Evolutionary conservation across 1,284 basidiomycete species (phyloP).

Genomic region (Naganishia albida): DNA sequence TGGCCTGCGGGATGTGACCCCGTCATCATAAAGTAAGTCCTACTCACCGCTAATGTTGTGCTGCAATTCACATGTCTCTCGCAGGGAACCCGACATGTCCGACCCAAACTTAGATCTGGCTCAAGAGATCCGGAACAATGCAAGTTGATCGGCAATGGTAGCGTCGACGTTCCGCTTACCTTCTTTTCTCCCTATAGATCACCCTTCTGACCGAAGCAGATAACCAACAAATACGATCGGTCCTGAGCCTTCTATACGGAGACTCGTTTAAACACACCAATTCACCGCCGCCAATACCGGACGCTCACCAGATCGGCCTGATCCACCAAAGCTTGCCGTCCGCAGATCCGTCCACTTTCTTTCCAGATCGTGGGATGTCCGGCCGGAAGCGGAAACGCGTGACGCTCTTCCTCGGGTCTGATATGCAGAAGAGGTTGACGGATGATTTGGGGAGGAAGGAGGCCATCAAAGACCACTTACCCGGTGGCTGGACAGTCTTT

Average conservation of each 20-base stretch:
- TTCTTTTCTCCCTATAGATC: not conserved
- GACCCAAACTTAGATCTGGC: not conserved
- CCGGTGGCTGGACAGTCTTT: constrained; percentile 18
- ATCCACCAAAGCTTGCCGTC: constrained; percentile 8
- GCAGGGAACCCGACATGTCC: constrained; percentile 13
- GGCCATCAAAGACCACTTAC: constrained; percentile 1
- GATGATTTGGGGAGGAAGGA: constrained; percentile 13
- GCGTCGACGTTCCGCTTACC: not conserved
- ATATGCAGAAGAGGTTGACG: constrained; percentile 9
- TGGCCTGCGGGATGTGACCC: constrained; percentile 6
- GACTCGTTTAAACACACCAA: constrained; percentile 15
- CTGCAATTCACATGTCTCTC: not conserved
- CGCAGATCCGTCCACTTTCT: constrained; percentile 17
- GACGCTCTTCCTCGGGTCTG: constrained; percentile 2
- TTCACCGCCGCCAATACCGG: not conserved
- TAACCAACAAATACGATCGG: not conserved
- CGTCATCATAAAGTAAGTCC: constrained; percentile 20
- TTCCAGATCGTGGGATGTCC: constrained; percentile 5
- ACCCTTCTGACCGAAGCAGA: constrained; percentile 12
- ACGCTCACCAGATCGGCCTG: not conserved
- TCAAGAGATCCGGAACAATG: constrained; percentile 6
- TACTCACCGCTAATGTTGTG: no score
- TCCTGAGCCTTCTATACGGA: constrained; percentile 5
- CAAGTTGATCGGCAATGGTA: not conserved
- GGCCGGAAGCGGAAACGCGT: constrained; percentile 19